Base-by-base conservation (phyloP, 805 yeast species). In the Kluyveromyces dobzhanskii region DNA sequence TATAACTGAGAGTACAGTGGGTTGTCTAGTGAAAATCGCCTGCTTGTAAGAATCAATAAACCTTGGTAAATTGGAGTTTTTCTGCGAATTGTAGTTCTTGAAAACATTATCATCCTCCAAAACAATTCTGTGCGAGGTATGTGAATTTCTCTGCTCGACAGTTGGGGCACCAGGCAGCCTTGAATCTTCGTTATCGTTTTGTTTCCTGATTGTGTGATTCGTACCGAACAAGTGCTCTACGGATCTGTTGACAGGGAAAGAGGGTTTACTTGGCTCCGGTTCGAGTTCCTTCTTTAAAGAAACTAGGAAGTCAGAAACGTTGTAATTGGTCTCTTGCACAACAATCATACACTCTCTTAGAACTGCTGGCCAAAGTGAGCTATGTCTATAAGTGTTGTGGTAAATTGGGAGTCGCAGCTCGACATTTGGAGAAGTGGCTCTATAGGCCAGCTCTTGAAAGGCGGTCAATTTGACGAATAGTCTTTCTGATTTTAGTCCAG, bases 381-480 rank as follows among this genome's bases (percentile, higher is more conserved):
- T 65, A 38, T 65, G 62, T 44, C 64, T 70, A 31, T 68, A 61
- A 39, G 67, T 65, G 17, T 71, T 69, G 44, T 67, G 68, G 53
- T 76, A 82, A 19, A 82, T 71, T 3, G 76, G 65, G 21, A 56
- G 46, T 54, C 88, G 68, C 38, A 72, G 62, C 36, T 71, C 68
- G 3, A 59, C 46, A 43, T 71, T 70, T 1, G 65, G 53, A 3
- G 75, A 60, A 1, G 77, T 71, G 6, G 87, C 64, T 34, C 82
- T 64, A 49, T 72, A 78, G 1, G 85, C 81, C 39, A 82, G 63
- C 52, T 83, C 92, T 59, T 83, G 90, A 60, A 76, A 81, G 2
- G 90, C 87, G 1, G 86, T 76, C 42, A 77, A 54, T 43, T 76
- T 71, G 1, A 73, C 72, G 39, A 75, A 65, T 9, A 64, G 66